Evolutionary conservation across 306 rosid genomes (phyloP).

Genomic region (Fragaria iinumae): DNA sequence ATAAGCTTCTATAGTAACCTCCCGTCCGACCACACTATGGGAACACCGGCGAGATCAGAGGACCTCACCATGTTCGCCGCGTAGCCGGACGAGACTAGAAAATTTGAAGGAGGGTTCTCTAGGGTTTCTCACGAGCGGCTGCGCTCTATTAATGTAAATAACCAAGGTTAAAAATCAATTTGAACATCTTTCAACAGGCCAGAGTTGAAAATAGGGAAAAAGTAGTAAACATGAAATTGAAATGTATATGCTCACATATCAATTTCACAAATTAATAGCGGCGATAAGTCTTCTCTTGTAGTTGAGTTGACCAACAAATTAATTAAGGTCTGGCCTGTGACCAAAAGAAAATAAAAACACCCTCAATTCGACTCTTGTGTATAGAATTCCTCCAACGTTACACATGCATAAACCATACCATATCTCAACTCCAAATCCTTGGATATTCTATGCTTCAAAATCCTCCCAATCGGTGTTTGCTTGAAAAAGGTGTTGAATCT

Average conservation of each 20-base stretch:
- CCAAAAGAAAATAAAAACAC: neutral
- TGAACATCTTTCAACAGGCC: too few relatives aligned
- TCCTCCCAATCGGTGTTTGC: neutral
- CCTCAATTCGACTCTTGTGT: neutral
- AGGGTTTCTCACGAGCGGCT: too few relatives aligned
- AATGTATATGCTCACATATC: neutral
- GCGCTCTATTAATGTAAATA: too few relatives aligned
- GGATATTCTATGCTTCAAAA: constrained; percentile 2
- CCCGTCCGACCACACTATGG: too few relatives aligned
- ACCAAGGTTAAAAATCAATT: too few relatives aligned
- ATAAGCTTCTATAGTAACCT: too few relatives aligned
- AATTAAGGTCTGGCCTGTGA: neutral
- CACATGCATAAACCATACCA: neutral
- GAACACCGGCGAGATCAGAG: too few relatives aligned
- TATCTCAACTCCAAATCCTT: neutral
- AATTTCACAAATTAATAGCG: neutral
- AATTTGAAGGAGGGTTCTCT: too few relatives aligned
- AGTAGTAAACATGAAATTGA: neutral
- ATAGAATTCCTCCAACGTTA: neutral
- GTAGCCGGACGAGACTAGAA: too few relatives aligned
- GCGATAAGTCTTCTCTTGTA: neutral
- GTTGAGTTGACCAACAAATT: neutral
- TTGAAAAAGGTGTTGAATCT: constrained; percentile 6
- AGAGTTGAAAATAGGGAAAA: too few relatives aligned
- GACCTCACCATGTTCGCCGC: too few relatives aligned